phyloP scores from a whole-genome alignment of 371 early-diverging fungal species.

The Mortierella sp. region DNA sequence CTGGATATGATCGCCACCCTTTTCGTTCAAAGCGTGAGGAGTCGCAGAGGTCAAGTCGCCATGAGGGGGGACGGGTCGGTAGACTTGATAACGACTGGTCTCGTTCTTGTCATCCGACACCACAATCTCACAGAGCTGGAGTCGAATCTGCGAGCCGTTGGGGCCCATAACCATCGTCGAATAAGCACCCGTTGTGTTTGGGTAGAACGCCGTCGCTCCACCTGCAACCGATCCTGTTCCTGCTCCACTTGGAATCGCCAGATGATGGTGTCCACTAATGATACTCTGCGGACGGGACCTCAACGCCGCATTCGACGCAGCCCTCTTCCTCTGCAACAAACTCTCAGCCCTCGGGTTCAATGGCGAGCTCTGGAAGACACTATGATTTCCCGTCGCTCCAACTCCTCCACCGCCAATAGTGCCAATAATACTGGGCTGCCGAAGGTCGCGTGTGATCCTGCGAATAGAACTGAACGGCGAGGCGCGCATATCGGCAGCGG shows the following conservation, averaged over 20 bases:
- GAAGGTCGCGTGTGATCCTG: constrained; percentile 43
- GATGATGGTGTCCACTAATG: constrained; percentile 9
- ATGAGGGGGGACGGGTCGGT: constrained; percentile 30
- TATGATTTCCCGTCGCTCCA: constrained; percentile 10
- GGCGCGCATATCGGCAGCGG: constrained; percentile 52
- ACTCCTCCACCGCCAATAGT: not conserved
- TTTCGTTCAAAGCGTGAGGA: not conserved
- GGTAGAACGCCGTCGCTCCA: constrained; percentile 24
- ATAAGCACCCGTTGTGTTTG: constrained; percentile 28
- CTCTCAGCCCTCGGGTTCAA: constrained; percentile 48
- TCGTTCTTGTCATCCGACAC: constrained; percentile 53
- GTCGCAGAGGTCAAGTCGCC: constrained; percentile 3
- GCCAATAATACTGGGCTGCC: constrained; percentile 36
- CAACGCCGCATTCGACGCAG: constrained; percentile 46
- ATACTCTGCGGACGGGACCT: constrained; percentile 44
- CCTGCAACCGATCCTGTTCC: constrained; percentile 12
- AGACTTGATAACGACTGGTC: constrained; percentile 52
- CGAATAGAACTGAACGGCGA: constrained; percentile 55
- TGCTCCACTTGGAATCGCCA: constrained; percentile 25
- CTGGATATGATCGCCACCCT: not conserved
- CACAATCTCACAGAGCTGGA: constrained; percentile 52
- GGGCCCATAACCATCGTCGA: constrained; percentile 53
- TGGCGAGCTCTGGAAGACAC: constrained; percentile 43
- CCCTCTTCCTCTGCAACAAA: constrained; percentile 44
- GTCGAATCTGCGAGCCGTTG: constrained; percentile 31